These are phyloP conservation scores for Panicum miliaceum DNA, from an alignment of 176 grass and related monocot genomes.

Conservation along the genomic window DNA sequence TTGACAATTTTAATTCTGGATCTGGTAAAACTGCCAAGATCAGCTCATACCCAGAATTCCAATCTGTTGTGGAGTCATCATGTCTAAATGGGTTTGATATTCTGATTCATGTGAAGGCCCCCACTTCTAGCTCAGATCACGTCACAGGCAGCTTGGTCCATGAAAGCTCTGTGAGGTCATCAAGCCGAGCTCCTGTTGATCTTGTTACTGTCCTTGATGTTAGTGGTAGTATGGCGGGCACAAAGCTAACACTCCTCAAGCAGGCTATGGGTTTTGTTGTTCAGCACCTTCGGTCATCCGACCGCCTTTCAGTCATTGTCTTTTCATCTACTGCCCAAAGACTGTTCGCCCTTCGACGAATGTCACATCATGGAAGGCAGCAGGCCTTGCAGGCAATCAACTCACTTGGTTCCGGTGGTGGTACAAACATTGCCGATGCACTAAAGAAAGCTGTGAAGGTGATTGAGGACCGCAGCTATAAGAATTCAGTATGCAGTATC, in stretches of 20 bases:
- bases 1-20: conserved; percentile 37
- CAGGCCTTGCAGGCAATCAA: conserved; percentile 77
- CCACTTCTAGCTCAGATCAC: conserved; percentile 49
- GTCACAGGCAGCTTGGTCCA: conserved; percentile 29
- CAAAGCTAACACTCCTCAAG: conserved; percentile 87
- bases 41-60: conserved; percentile 70
- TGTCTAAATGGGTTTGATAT: conserved; percentile 65
- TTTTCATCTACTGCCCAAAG: conserved; percentile 85
- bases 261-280: conserved; percentile 96
- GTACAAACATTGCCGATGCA: conserved; percentile 89
- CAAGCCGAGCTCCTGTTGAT: conserved; percentile 81
- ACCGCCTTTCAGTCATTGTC: conserved; percentile 88
- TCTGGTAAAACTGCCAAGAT: conserved; percentile 65
- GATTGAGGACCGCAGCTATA: conserved; percentile 73
- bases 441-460: conserved; percentile 85
- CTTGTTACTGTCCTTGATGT: conserved; percentile 91
- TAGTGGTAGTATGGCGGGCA: conserved; percentile 93
- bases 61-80: conserved; percentile 57
- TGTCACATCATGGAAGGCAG: conserved; percentile 83
- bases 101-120: conserved; percentile 79
- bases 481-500: conserved; percentile 86
- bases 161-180: conserved; percentile 32
- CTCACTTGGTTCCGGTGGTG: conserved; percentile 69
- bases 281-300: conserved; percentile 82
- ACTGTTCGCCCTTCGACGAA: conserved; percentile 71